Base-by-base conservation (phyloP, 1,139 yeast genomes). In the Yamadazyma epiphylla region DNA sequence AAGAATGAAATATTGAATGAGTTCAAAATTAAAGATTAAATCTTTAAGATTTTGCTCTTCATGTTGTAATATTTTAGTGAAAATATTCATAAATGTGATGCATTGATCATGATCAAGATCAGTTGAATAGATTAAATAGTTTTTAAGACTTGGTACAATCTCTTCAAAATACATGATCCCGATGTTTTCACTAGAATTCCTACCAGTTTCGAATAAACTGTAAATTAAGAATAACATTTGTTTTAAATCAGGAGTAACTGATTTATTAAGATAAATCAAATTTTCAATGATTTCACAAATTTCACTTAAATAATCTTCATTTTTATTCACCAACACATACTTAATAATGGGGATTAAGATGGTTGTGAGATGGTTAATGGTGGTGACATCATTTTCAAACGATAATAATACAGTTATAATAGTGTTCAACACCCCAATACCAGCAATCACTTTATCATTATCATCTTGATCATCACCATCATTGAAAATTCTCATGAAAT, bases 381-480 rank as follows among this genome's bases (percentile, higher is more conserved):
- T 71, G 16, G 78, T 87, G 15, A 66, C 65, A 2, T 95, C 80
- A 49, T 82, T 84, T 53, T 91, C 97, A 55, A 91, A 80, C 9
- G 95, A 84, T 36, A 88, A 58, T 30, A 91, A 60, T n/a, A 91
- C 82, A 1, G 96, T 87, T 29, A 87, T 80, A 66, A 89, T 77
- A 2, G 97, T 89, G 46, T 84, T 87, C 44, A 91, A 64, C 19
- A 88, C 72, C 20, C 97, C 96, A 28, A 85, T 60, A 0, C 94
- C 96, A 1, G 96, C 89, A 73, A 85, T 79, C 19, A 83, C 79
- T 55, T 89, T 91, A 41, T 87, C 96, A 19, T 80, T 76, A 38
- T 70, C 64, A 31, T 75, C 78, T 26, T 69, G 75, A 39, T 55
- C 34, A 34, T 76, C 68, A 26, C 86, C 60, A 43, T 88, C 96